These are phyloP conservation scores for Penicillium olsonii DNA, from an alignment of 2,329 filamentous ascomycete species.

Conservation along the genomic window DNA sequence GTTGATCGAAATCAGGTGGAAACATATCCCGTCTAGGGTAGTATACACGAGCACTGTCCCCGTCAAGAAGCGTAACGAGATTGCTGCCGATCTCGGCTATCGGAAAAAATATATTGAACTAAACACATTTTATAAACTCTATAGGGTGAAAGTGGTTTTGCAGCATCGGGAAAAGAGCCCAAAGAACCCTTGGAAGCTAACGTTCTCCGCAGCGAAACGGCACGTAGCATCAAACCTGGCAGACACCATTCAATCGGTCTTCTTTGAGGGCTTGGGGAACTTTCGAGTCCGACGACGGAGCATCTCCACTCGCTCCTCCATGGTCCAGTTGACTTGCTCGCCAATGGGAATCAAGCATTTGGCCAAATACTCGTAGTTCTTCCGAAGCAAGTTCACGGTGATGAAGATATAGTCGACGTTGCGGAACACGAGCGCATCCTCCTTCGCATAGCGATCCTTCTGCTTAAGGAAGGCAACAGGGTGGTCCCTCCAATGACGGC, in stretches of 20 bases:
- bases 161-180: background rate
- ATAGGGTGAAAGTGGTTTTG: background rate
- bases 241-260: slow-evolving; percentile 55
- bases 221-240: background rate
- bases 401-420: slow-evolving; percentile 81
- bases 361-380: slow-evolving; percentile 71
- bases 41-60: background rate
- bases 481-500: slow-evolving; percentile 79
- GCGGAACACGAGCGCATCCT: slow-evolving; percentile 74
- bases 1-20: background rate
- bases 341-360: slow-evolving; percentile 73
- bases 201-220: background rate
- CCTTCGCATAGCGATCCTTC: slow-evolving; percentile 65
- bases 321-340: slow-evolving; percentile 65
- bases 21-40: background rate
- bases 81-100: background rate
- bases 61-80: background rate
- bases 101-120: background rate
- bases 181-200: background rate
- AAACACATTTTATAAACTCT: background rate
- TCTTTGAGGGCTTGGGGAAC: slow-evolving; percentile 49
- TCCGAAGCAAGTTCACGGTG: slow-evolving; percentile 66
- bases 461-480: slow-evolving; percentile 71
- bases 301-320: slow-evolving; percentile 64
- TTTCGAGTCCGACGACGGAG: slow-evolving; percentile 64